phyloP scores from a whole-genome alignment of 352 stramenopile species.

The Phytopythium chamaehyphon region DNA sequence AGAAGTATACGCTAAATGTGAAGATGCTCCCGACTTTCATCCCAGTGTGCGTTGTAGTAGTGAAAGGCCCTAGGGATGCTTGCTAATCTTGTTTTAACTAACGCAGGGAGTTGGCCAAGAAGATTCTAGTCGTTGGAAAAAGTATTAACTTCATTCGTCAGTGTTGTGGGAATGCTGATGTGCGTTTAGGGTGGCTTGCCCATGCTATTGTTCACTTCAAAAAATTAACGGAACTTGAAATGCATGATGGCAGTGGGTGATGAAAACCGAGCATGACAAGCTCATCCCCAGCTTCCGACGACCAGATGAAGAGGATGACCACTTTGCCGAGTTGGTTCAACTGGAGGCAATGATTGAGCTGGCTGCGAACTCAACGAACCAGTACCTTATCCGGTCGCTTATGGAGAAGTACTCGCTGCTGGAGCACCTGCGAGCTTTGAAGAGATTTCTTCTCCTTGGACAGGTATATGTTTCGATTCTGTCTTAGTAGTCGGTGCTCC shows the following conservation, averaged over 20 bases:
- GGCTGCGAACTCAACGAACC: conserved; percentile 79
- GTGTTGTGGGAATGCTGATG: conserved; percentile 91
- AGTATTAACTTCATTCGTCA: conserved; percentile 98
- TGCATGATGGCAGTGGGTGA: conserved; percentile 61
- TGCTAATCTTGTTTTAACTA: not conserved
- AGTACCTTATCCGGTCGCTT: conserved; percentile 90
- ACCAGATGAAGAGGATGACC: conserved; percentile 49
- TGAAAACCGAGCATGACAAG: conserved; percentile 46
- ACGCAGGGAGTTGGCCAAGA: conserved; percentile 84
- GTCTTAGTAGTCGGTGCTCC: no score
- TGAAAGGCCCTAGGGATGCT: not conserved
- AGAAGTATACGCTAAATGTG: conserved; percentile 82
- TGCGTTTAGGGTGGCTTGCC: conserved; percentile 16
- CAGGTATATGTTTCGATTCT: no score
- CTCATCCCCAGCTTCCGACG: conserved; percentile 21
- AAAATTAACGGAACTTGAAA: no score
- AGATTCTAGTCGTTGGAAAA: conserved; percentile 96
- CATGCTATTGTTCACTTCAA: not conserved
- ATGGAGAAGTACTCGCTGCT: conserved; percentile 93
- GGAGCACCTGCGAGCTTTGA: conserved; percentile 94
- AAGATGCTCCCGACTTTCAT: conserved; percentile 89
- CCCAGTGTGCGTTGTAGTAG: conserved; percentile 43
- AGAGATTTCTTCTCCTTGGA: conserved; percentile 97
- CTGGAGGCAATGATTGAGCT: conserved; percentile 77
- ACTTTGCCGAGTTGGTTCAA: conserved; percentile 67